Base-by-base conservation (phyloP, 805 yeast genomes). In the Diddensiella santjacobensis region DNA sequence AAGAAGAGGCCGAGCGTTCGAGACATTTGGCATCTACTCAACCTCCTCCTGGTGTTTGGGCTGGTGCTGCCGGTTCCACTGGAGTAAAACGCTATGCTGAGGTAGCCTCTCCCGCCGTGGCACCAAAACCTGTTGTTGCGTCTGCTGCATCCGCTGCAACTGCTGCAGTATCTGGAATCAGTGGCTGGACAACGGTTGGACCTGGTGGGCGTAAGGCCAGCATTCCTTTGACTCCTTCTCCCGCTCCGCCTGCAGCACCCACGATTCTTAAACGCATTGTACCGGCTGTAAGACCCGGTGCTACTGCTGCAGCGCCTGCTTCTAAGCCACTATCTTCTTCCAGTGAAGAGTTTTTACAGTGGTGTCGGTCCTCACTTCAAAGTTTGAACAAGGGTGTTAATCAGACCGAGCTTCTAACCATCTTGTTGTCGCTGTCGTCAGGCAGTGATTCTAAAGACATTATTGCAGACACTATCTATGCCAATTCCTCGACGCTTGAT, bases 401-500 rank as follows among this genome's bases (percentile, higher is more conserved):
- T 37, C 75, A 75, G 42, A 86, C 83, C 53, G 96, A 86, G 62
- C 80, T 93, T 37, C 71, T 91, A 42, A 82, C 84, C 48, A 82
- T 93, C 62, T 75, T 93, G 58, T 71, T 90, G 53, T 82, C 88
- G 52, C 75, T 91, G 53, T 96, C 97, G 30, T 68, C 77, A n/a
- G 78, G 81, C 35, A 58, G 74, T 4, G 96, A 88, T 57, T 80
- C 95, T 0, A 73, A 76, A 42, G 96, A 83, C 64, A 86, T 91
- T 63, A 89, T 91, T 62, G 84, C 96, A 1, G 99, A 91, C 61
- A 87, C 96, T 10, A 81, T 91, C 50, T 89, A 88, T 69, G 81
- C 93, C 22, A 85, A 88, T 51, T 84, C 95, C 36, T 78, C 90
- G 2, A 84, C 90, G 1, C 82, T 91, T 85, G 96, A 93, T 65